Conservation (phyloP, 805 yeast genomes). For the Ogataea kodamae region DNA sequence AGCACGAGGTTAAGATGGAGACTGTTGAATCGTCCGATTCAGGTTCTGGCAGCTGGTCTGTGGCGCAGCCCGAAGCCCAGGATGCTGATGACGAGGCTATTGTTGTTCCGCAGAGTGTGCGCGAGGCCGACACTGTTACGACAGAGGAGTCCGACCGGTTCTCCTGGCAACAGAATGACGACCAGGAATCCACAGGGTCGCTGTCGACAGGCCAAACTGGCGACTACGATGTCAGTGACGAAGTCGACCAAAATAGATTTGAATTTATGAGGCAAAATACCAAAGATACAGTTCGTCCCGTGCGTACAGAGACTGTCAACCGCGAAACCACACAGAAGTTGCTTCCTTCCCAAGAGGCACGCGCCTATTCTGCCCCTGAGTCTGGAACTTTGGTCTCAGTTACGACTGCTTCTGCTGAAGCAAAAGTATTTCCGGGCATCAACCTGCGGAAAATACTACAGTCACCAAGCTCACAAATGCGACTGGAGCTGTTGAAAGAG, state of each 20-base stretch:
- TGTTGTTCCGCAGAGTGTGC: background rate
- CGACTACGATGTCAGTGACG: slow-evolving; percentile 11
- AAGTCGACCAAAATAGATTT: slow-evolving; percentile 19
- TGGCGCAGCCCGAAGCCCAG: too few relatives aligned
- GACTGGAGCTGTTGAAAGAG: slow-evolving; percentile 39
- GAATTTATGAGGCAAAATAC: slow-evolving; percentile 26
- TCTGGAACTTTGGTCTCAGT: background rate
- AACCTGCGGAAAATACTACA: slow-evolving; percentile 19
- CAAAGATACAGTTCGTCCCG: slow-evolving; percentile 19
- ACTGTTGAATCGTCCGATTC: slow-evolving; percentile 3
- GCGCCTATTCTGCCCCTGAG: background rate
- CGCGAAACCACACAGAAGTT: slow-evolving; percentile 1
- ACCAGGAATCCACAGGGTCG: slow-evolving; percentile 19
- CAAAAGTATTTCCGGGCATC: slow-evolving; percentile 14
- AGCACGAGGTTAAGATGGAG: too few relatives aligned
- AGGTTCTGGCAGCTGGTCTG: background rate
- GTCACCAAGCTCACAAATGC: slow-evolving; percentile 29
- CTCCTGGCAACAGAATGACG: slow-evolving; percentile 18
- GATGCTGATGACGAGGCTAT: background rate
- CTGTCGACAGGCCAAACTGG: slow-evolving; percentile 19
- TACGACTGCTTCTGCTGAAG: background rate
- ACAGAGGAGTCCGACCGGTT: slow-evolving; percentile 11
- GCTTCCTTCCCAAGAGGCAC: background rate
- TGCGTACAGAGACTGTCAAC: slow-evolving; percentile 4
- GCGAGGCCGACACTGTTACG: too few relatives aligned